These are phyloP conservation scores for Striga hermonthica DNA, from an alignment of 305 asterid species.

Conservation along the genomic window DNA sequence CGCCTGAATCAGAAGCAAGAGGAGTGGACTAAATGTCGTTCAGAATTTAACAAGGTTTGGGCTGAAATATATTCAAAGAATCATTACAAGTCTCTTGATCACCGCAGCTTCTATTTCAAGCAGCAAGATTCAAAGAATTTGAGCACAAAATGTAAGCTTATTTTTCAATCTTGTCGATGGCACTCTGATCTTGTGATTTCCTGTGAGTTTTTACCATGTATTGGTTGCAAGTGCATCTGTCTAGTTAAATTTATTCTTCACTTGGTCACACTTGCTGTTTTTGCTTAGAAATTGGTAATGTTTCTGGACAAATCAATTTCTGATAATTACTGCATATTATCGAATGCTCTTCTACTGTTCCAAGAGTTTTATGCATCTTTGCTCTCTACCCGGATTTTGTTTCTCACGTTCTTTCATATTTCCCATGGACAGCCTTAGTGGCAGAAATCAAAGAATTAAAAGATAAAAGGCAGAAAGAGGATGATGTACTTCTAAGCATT, in stretches of 20 bases:
- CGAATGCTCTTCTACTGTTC: background rate
- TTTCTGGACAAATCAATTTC: background rate
- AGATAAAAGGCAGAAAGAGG: constrained; percentile 82
- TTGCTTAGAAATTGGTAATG: background rate
- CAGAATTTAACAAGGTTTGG: constrained; percentile 97
- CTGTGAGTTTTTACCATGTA: constrained; percentile 6
- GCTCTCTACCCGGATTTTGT: constrained; percentile 10
- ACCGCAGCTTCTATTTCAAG: constrained; percentile 98
- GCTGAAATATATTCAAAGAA: constrained; percentile 94
- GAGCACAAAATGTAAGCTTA: constrained; percentile 85
- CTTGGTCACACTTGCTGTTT: background rate
- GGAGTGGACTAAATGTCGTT: constrained; percentile 93
- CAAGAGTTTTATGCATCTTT: background rate
- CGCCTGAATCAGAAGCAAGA: constrained; percentile 99
- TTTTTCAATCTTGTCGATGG: constrained; percentile 18
- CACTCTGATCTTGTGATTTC: background rate
- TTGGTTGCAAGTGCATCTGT: background rate
- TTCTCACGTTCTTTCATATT: constrained; percentile 36
- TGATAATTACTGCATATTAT: background rate
- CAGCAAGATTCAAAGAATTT: constrained; percentile 96
- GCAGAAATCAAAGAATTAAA: constrained; percentile 87
- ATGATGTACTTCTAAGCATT: constrained; percentile 65
- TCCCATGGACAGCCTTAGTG: constrained; percentile 63
- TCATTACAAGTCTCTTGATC: constrained; percentile 97
- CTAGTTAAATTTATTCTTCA: constrained; percentile 2